Evolutionary conservation across 1,284 basidiomycete genomes (phyloP), one percentile per base, ranked within the genome.

Genomic region (Coriolopsis trogii): DNA sequence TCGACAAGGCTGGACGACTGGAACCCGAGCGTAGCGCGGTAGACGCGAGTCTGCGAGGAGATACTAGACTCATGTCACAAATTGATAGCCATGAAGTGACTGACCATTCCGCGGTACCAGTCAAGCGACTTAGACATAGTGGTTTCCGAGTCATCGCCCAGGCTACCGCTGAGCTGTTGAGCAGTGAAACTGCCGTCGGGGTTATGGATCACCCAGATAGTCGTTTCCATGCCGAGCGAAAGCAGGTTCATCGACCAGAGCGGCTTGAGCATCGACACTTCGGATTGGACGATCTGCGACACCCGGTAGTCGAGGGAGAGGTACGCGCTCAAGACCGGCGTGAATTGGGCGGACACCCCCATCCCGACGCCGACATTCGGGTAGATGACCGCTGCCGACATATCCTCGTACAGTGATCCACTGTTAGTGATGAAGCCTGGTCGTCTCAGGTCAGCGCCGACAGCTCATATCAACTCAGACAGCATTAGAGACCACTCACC

Each of bases 361-460:
- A 44, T 20, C 4, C 47, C 44, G 26, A 41, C 18, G 4, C 53
- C 49, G 21, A 59, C 53, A 16, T 53, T 29, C 3, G 29, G 41
- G 34, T 33, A 55, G 7, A 44, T 33, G 24, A 46, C 20, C 3
- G 48, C 48, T 16, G 51, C 21, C n/a, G 28, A 41, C 25, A 53
- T 40, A 13, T 34, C 40, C 31, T 59, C 53, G 36, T 28, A 12
- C 34, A 21, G 15, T 40, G 16, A 16, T 40, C 50, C 24, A 33
- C 15, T n/a, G 24, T 55, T 33, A 7, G 37, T 36, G 28, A 59
- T 48, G 43, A 55, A 53, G 7, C 53, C 57, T 54, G 15, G 33
- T 23, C 12, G 9, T 8, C 25, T 26, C 36, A 26, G 3, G 7
- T 3, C 6, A n/a, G n/a, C n/a, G n/a, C n/a, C n/a, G n/a, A n/a